A percentile compares a stretch with the other conserved stretches of the same genome.
These are phyloP conservation scores for Chaetomium olivaceum DNA, from an alignment of 2,329 filamentous ascomycete genomes.

Conservation along the genomic window DNA sequence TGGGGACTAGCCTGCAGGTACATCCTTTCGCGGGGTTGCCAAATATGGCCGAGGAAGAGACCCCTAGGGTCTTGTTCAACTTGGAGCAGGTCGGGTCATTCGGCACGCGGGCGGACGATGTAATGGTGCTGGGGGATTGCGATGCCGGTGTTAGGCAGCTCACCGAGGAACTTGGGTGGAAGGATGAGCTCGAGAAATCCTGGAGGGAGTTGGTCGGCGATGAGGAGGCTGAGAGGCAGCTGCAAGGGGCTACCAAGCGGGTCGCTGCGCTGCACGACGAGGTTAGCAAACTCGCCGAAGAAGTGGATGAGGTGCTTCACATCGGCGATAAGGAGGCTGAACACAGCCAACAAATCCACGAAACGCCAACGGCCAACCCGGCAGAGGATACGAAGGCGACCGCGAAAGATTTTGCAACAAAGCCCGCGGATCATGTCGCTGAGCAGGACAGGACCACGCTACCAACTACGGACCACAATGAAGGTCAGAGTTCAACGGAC, in stretches of 20 bases:
- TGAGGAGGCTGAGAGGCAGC: conserved; percentile 54
- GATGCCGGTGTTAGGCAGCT: conserved; percentile 78
- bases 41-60: conserved; percentile 57
- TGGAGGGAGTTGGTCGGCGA: conserved; percentile 71
- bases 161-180: conserved; percentile 80
- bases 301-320: conserved; percentile 36
- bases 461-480: neutral
- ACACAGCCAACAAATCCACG: neutral
- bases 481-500: neutral
- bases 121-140: conserved; percentile 78
- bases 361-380: neutral
- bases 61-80: conserved; percentile 84
- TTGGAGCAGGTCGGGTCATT: conserved; percentile 78
- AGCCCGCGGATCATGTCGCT: neutral
- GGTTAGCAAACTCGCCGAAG: conserved; percentile 40
- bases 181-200: conserved; percentile 73
- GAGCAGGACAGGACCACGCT: neutral
- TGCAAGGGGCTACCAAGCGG: conserved; percentile 39
- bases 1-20: conserved; percentile 86
- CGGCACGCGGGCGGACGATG: conserved; percentile 78
- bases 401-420: neutral
- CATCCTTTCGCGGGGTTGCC: conserved; percentile 88
- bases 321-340: conserved; percentile 24
- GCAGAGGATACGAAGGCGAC: neutral
- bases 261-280: conserved; percentile 46